Percentiles rank a stretch among this genome's conserved stretches.
These are phyloP conservation scores for Aspergillus amoenus DNA, from an alignment of 2,329 filamentous ascomycete genomes.

Conservation along the genomic window DNA sequence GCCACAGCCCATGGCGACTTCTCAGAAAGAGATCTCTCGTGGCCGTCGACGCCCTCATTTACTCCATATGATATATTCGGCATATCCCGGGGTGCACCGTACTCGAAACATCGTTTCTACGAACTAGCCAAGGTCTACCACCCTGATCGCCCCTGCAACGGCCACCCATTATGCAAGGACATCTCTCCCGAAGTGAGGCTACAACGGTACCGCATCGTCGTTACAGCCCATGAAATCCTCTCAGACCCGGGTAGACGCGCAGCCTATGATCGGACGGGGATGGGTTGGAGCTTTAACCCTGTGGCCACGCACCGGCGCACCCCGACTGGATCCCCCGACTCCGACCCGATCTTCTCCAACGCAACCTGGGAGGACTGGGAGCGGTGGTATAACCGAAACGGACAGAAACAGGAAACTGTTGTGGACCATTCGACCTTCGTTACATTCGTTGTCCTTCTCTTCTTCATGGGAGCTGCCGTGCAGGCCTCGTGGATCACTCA, in stretches of 20 bases:
- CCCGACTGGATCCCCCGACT: constrained; percentile 19
- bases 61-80: constrained; percentile 91
- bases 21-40: constrained; percentile 33
- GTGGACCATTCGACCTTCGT: constrained; percentile 80
- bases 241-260: constrained; percentile 75
- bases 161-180: constrained; percentile 42
- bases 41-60: constrained; percentile 45
- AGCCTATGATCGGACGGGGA: constrained; percentile 78
- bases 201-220: constrained; percentile 87
- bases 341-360: constrained; percentile 62
- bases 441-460: constrained; percentile 66
- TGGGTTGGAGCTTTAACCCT: constrained; percentile 68
- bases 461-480: constrained; percentile 67
- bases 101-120: constrained; percentile 83
- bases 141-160: constrained; percentile 65
- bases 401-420: constrained; percentile 47
- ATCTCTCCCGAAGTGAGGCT: constrained; percentile 64
- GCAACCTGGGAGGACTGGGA: constrained; percentile 99
- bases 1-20: constrained; percentile 32
- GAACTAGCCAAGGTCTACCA: constrained; percentile 95
- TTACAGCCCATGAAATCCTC: constrained; percentile 84
- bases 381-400: constrained; percentile 65
- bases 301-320: constrained; percentile 27
- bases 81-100: constrained; percentile 61
- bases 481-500: constrained; percentile 70